These are phyloP conservation scores for Saccharomyces hybrid DNA, from an alignment of 1,139 yeast species.

Conservation along the genomic window DNA sequence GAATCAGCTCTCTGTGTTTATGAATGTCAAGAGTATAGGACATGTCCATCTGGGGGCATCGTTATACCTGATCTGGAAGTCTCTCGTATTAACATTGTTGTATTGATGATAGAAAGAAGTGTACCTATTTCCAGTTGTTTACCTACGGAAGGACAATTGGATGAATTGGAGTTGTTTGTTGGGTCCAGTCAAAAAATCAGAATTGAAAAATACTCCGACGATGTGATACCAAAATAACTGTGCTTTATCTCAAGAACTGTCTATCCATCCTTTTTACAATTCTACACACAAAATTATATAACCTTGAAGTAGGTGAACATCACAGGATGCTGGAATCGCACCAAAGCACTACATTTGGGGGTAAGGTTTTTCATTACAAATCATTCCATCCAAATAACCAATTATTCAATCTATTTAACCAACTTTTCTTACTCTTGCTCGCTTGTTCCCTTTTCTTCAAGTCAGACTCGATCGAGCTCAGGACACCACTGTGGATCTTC, in stretches of 20 bases:
- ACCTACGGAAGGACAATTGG: background rate
- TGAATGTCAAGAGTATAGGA: conserved; percentile 5
- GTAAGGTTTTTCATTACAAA: background rate
- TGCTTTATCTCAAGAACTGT: background rate
- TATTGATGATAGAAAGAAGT: conserved; percentile 11
- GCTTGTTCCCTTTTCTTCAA: conserved; percentile 6
- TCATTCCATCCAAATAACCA: conserved; percentile 7
- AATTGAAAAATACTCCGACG: background rate
- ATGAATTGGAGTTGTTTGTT: background rate
- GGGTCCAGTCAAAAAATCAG: background rate
- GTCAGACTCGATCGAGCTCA: conserved; percentile 6
- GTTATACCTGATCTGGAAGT: conserved; percentile 12
- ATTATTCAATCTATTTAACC: conserved; percentile 20
- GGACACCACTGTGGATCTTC: conserved; percentile 2
- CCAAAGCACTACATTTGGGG: background rate
- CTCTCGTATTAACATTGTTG: conserved; percentile 9
- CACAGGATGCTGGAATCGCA: background rate
- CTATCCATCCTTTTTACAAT: background rate
- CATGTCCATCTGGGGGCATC: conserved; percentile 6
- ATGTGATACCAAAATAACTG: background rate
- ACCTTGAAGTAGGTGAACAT: conserved; percentile 1
- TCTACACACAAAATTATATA: conserved; percentile 1
- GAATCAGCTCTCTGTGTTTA: conserved; percentile 16
- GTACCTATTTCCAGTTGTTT: conserved; percentile 2
- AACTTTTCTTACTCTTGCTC: conserved; percentile 9